Base-by-base conservation (phyloP, 2,329 filamentous ascomycete genomes). In the Colletotrichum sp. region DNA sequence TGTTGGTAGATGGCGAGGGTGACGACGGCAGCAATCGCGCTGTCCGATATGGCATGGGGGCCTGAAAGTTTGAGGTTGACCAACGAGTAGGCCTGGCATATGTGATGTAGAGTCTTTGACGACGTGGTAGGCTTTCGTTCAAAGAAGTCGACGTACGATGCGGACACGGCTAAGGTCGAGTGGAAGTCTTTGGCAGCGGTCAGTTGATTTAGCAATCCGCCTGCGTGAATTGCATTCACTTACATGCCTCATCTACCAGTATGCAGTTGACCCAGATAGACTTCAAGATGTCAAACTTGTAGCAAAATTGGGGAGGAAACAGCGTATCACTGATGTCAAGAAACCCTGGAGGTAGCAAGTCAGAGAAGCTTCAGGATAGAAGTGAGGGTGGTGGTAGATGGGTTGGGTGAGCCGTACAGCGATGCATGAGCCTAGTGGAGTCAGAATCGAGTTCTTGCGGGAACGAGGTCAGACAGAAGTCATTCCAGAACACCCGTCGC, bases 401-500 rank as follows among this genome's bases (percentile, higher is more conserved):
- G n/a, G 13, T 44, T 59, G 28, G 22, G 3, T 68, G 44, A 60
- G 22, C 22, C 52, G 8, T 60, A 69, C 67, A 69, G 1, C 67
- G 67, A 60, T 69, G 67, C 67, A 69, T 69, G 32, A 69, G 67
- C 52, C 52, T 69, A 8, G 52, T 69, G 4, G 67, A 69, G 52
- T 69, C 67, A 28, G 32, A 15, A 60, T 69, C 52, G 7, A 69
- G 67, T 6, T 69, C 19, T 60, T 60, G 52, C 22, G 67, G 67
- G 22, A 69, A 69, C 25, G 67, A 69, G 15, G 67, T 69, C 34
- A 69, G 32, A 44, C 16, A 69, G 25, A 69, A 69, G 32, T 69
- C 67, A 39, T 69, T 69, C 67, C 67, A 69, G 67, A 69, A 69
- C 7, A 69, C 67, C 25, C 52, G 48, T 69, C 67, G 67, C 67